Evolutionary conservation across 768 basidiomycete genomes (phyloP), one percentile per base, ranked within the genome.

Genomic region (Suillus brevipes): DNA sequence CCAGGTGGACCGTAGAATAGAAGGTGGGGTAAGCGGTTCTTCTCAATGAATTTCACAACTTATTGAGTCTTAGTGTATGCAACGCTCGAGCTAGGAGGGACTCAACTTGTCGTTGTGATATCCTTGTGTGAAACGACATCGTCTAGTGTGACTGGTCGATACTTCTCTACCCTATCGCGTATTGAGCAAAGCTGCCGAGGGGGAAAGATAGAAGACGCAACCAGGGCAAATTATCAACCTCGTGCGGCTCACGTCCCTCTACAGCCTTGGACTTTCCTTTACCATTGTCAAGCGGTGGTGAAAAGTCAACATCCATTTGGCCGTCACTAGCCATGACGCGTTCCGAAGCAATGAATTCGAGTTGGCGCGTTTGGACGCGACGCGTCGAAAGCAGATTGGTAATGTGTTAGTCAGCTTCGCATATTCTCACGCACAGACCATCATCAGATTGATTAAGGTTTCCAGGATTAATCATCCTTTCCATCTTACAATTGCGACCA

Each of bases 1-100:
- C 97, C 97, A 13, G 97, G 97, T 40, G 97, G 97, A 0, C 97
- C 97, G 72, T 99, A 99, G 78, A 99, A 95, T 61, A 99, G 82
- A 36, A 99, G 82, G 78, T 99, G 97, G 0, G 97, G 97, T 28
- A 99, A 75, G 60, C 96, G 83, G 69, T 96, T 97, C 77, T 94
- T 94, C 70, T 94, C 90, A 67, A 99, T 97, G 76, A 99, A 99
- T 74, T 90, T 91, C 77, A 97, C 95, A 77, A 99, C 97, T 99
- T 71, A 56, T 59, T 68, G 69, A 67, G 63, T 61, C 28, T 66
- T 16, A 62, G 55, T 16, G 37, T n/a, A 28, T 38, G 37, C 13
- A 60, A 6, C 36, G 8, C 13, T 28, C 23, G 13, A 37, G 16
- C n/a, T 8, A 25, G 14, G 6, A n/a, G 28, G 20, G 6, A 31